Percentiles rank a stretch among this genome's conserved stretches.
These are phyloP conservation scores for Candida pseudoglaebosa DNA, from an alignment of 805 yeast genomes.

Conservation along the genomic window DNA sequence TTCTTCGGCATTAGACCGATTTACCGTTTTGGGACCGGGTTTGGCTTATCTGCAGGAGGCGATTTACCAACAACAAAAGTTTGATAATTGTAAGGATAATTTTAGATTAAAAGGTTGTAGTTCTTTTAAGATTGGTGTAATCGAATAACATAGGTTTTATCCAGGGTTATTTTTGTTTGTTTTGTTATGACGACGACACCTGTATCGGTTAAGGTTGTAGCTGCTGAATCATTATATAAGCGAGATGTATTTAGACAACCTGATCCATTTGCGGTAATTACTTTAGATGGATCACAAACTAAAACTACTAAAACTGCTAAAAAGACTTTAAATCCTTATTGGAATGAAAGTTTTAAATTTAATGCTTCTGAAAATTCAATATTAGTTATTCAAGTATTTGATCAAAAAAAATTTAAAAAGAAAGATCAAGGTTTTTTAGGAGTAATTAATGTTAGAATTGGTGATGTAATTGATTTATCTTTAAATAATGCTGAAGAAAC, in stretches of 20 bases:
- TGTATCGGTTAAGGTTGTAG: constrained; percentile 74
- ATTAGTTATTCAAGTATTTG: constrained; percentile 89
- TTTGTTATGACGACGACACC: constrained; percentile 11
- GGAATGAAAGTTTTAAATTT: constrained; percentile 91
- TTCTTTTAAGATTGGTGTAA: too few species aligned
- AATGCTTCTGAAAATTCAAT: constrained; percentile 76
- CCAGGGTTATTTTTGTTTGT: too few species aligned
- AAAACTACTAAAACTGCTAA: constrained; percentile 91
- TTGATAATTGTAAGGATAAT: too few species aligned
- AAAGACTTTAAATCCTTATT: constrained; percentile 92
- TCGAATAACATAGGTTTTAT: too few species aligned
- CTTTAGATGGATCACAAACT: constrained; percentile 97
- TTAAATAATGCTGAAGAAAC: constrained; percentile 64
- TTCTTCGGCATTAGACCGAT: too few species aligned
- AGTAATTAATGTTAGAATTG: constrained; percentile 85
- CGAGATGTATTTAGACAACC: constrained; percentile 95
- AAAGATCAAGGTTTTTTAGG: constrained; percentile 98
- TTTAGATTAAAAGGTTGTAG: too few species aligned
- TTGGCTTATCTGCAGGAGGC: too few species aligned
- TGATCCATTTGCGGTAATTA: constrained; percentile 95
- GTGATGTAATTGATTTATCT: constrained; percentile 76
- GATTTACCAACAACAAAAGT: too few species aligned
- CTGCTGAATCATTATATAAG: constrained; percentile 93
- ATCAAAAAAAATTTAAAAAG: constrained; percentile 95
- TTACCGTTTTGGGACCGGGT: too few species aligned